Percentiles rank a stretch among this genome's conserved stretches.
Evolutionary conservation across 1,139 yeast genomes (phyloP).

Genomic region (Magnusiomyces clavatus): DNA sequence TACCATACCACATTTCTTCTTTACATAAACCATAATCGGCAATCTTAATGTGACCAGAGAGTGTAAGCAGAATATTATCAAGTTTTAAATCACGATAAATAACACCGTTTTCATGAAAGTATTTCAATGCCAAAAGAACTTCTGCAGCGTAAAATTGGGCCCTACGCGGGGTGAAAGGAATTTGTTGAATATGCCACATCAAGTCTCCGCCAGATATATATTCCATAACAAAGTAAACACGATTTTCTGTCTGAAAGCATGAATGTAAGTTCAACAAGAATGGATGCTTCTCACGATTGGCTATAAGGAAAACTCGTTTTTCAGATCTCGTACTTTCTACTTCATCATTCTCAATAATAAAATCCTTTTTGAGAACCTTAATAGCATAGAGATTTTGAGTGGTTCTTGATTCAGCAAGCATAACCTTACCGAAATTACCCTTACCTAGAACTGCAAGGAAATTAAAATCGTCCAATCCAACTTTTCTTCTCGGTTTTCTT

Average conservation of each 20-base stretch:
- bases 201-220: slow-evolving; percentile 96
- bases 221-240: slow-evolving; percentile 97
- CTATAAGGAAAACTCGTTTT: slow-evolving; percentile 83
- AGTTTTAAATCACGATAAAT: slow-evolving; percentile 93
- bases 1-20: slow-evolving; percentile 90
- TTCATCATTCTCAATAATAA: slow-evolving; percentile 90
- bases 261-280: slow-evolving; percentile 85
- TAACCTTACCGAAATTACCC: slow-evolving; percentile 96
- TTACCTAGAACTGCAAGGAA: slow-evolving; percentile 91
- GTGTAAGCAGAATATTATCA: slow-evolving; percentile 83
- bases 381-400: slow-evolving; percentile 79
- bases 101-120: slow-evolving; percentile 92
- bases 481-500: slow-evolving; percentile 43
- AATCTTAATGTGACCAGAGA: slow-evolving; percentile 91
- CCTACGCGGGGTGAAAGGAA: slow-evolving; percentile 77
- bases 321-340: slow-evolving; percentile 92
- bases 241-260: slow-evolving; percentile 95
- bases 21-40: slow-evolving; percentile 97
- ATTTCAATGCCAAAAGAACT: slow-evolving; percentile 80
- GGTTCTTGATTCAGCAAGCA: slow-evolving; percentile 89
- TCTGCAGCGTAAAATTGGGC: slow-evolving; percentile 98
- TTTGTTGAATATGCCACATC: slow-evolving; percentile 98
- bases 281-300: slow-evolving; percentile 87
- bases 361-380: slow-evolving; percentile 90
- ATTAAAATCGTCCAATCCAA: slow-evolving; percentile 91